Conservation (phyloP, 495 filamentous ascomycete species). For the Astrothelium macrocarpum region DNA sequence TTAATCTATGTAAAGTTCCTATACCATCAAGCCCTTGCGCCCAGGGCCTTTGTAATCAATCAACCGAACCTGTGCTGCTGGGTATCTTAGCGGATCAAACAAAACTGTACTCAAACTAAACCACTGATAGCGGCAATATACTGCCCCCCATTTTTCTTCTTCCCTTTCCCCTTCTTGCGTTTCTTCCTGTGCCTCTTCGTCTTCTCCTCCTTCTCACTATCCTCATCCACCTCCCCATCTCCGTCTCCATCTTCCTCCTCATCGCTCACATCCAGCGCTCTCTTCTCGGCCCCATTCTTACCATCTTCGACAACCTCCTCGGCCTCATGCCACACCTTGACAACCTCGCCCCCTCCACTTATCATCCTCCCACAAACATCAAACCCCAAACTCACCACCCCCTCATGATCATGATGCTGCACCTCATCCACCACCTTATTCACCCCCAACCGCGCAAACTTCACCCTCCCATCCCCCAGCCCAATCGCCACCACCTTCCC, state of each 20-base stretch:
- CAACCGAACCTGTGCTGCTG: neutral
- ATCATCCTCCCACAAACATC: slow-evolving; percentile 78
- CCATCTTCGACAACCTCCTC: slow-evolving; percentile 32
- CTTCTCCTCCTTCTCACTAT: slow-evolving; percentile 32
- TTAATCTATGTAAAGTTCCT: too few species aligned
- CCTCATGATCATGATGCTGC: slow-evolving; percentile 74
- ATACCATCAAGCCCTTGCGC: neutral
- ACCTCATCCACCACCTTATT: slow-evolving; percentile 53
- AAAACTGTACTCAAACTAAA: slow-evolving; percentile 41
- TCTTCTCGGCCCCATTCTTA: neutral
- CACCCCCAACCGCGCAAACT: slow-evolving; percentile 45
- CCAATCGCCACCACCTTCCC: slow-evolving; percentile 65
- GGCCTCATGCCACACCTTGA: slow-evolving; percentile 77
- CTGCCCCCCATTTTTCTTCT: slow-evolving; percentile 42
- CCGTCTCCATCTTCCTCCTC: slow-evolving; percentile 35
- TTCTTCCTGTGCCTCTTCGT: slow-evolving; percentile 36
- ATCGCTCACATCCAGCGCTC: slow-evolving; percentile 26
- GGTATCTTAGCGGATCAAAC: neutral
- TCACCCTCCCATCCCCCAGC: slow-evolving; percentile 58
- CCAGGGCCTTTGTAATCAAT: neutral
- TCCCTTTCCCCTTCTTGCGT: slow-evolving; percentile 49
- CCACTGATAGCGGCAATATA: slow-evolving; percentile 57
- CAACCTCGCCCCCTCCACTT: slow-evolving; percentile 66
- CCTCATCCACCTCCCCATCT: slow-evolving; percentile 34
- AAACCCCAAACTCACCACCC: slow-evolving; percentile 67